A percentile compares a stretch with the other conserved stretches of the same genome.
These are phyloP conservation scores for Limnanthes douglasii DNA, from an alignment of 345 rosid species.

Conservation along the genomic window DNA sequence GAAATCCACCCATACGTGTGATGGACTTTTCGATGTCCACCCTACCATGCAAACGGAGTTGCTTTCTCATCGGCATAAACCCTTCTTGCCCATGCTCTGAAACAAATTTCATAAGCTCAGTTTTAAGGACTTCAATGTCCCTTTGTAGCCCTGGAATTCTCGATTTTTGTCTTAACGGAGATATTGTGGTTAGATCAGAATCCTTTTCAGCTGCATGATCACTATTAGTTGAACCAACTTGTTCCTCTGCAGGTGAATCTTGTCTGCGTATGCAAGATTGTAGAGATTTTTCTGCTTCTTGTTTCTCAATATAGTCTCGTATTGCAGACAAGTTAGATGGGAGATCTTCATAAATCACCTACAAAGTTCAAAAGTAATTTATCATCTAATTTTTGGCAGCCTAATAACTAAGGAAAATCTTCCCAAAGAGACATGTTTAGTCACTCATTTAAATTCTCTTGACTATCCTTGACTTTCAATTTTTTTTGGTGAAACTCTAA, in stretches of 20 bases:
- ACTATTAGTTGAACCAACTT: conserved; percentile 16
- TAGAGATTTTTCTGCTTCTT: conserved; percentile 16
- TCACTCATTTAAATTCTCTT: neutral
- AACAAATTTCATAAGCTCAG: conserved; percentile 72
- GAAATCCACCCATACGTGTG: conserved; percentile 83
- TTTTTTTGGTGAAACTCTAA: too few species aligned
- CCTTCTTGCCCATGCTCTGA: conserved; percentile 87
- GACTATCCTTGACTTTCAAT: too few species aligned
- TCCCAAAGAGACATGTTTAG: neutral
- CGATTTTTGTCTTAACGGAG: conserved; percentile 37
- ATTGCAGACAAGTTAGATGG: conserved; percentile 89
- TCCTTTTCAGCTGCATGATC: conserved; percentile 5
- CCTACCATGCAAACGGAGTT: conserved; percentile 78
- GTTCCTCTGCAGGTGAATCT: conserved; percentile 18
- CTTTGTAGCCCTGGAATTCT: conserved; percentile 83
- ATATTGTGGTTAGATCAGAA: conserved; percentile 7
- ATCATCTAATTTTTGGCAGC: neutral
- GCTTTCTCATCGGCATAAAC: conserved; percentile 99
- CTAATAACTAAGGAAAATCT: too few species aligned
- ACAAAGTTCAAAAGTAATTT: conserved; percentile 6
- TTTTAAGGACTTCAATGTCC: conserved; percentile 62
- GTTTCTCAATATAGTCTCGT: conserved; percentile 77
- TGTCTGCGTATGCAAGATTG: conserved; percentile 21
- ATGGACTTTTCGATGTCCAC: conserved; percentile 94
- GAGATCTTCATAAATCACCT: conserved; percentile 97